Percentiles rank a stretch among this genome's conserved stretches.
Evolutionary conservation across 768 basidiomycete genomes (phyloP).

Genomic region (Suillus plorans): DNA sequence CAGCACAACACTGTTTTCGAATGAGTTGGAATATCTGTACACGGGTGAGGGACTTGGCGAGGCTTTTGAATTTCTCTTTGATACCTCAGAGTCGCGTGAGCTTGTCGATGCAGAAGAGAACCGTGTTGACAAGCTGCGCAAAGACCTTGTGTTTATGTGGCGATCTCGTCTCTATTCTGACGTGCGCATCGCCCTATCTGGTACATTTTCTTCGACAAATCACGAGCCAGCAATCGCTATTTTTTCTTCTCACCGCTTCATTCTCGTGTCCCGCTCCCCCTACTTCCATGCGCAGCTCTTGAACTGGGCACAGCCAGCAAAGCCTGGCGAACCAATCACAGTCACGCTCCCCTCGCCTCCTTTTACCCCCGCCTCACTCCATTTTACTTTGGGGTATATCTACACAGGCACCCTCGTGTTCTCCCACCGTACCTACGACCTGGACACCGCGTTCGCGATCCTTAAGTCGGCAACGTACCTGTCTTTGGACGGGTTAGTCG

Average conservation of each 20-base stretch:
- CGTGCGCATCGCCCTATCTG: conserved; percentile 76
- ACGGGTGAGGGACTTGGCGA: conserved; percentile 88
- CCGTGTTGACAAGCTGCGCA: conserved; percentile 82
- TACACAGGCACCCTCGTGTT: conserved; percentile 95
- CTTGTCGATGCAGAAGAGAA: conserved; percentile 50
- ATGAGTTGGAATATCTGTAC: conserved; percentile 93
- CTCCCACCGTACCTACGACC: conserved; percentile 90
- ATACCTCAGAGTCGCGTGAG: conserved; percentile 44
- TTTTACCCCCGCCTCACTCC: conserved; percentile 91
- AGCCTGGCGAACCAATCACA: conserved; percentile 47
- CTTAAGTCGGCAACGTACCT: conserved; percentile 84
- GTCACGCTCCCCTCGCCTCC: conserved; percentile 86
- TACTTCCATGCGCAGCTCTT: conserved; percentile 87
- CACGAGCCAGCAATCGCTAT: conserved; percentile 75
- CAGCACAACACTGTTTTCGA: conserved; percentile 80
- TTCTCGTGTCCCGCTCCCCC: conserved; percentile 83
- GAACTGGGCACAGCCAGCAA: conserved; percentile 48
- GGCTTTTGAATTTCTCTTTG: conserved; percentile 86
- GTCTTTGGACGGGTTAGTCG: conserved; percentile 64
- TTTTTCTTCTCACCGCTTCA: conserved; percentile 91
- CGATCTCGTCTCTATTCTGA: conserved; percentile 91
- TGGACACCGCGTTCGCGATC: conserved; percentile 88
- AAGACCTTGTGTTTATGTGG: conserved; percentile 98
- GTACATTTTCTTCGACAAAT: conserved; percentile 60
- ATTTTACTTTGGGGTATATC: conserved; percentile 92